These are phyloP conservation scores for Nigrograna mackinnonii DNA, from an alignment of 2,329 filamentous ascomycete species.

Conservation along the genomic window DNA sequence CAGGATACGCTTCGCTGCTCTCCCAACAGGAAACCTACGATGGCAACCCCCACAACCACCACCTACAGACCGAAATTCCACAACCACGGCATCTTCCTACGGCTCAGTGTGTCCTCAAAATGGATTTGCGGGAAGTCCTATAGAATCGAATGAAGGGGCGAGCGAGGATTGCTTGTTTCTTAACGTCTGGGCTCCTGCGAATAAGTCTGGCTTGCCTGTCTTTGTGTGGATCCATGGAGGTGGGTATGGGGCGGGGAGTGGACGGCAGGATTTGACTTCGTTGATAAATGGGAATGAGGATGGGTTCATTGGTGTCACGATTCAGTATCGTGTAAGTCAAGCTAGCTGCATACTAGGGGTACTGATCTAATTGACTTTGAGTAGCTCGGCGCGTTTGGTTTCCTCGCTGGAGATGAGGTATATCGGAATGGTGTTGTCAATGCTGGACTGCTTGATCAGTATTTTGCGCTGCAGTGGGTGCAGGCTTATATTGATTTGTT, in stretches of 20 bases:
- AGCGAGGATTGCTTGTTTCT: slow-evolving; percentile 44
- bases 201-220: slow-evolving; percentile 32
- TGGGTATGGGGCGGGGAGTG: slow-evolving; percentile 44
- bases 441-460: slow-evolving; percentile 51
- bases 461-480: slow-evolving; percentile 56
- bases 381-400: slow-evolving; percentile 51
- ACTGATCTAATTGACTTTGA: background rate
- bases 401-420: slow-evolving; percentile 44
- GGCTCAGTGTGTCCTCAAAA: slow-evolving; percentile 19
- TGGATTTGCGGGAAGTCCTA: too few relatives aligned
- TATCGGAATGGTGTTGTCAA: slow-evolving; percentile 40
- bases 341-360: background rate
- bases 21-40: slow-evolving; percentile 17
- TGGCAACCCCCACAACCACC: slow-evolving; percentile 23
- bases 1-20: slow-evolving; percentile 26
- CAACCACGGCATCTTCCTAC: slow-evolving; percentile 12
- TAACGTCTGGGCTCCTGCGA: slow-evolving; percentile 36
- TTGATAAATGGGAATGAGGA: slow-evolving; percentile 54
- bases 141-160: too few relatives aligned
- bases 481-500: slow-evolving; percentile 48
- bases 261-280: slow-evolving; percentile 39
- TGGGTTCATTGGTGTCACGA: slow-evolving; percentile 51
- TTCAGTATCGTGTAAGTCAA: slow-evolving; percentile 52
- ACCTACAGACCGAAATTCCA: slow-evolving; percentile 5
- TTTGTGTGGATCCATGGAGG: slow-evolving; percentile 35